Base-by-base conservation (phyloP, 768 basidiomycete species). In the Mycena sanguinolenta region DNA sequence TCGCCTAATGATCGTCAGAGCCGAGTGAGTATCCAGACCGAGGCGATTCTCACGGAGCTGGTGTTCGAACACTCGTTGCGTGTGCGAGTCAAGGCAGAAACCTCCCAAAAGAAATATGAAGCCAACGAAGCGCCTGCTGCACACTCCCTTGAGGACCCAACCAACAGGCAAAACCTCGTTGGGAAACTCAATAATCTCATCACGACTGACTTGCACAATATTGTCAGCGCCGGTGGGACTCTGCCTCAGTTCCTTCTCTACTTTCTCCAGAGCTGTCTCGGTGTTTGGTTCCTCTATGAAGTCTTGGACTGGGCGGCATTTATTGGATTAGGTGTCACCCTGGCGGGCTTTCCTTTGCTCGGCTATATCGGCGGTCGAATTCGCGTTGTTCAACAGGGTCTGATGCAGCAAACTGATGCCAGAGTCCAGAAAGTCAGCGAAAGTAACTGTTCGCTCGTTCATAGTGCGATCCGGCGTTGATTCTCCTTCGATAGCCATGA, bases 121-220 rank as follows among this genome's bases (percentile, higher is more conserved):
- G n/a, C 68, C 50, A 12, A 4, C 63, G 59, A 54, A 72, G 69
- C 27, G 52, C 52, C 50, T 60, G 67, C 70, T 49, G n/a, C 21
- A 71, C 42, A n/a, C n/a, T n/a, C n/a, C n/a, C n/a, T n/a, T n/a
- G n/a, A n/a, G n/a, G n/a, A n/a, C n/a, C n/a, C 53, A 55, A 44
- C 36, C 38, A 38, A 58, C 44, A 28, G 44, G 63, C 46, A 70
- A 12, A 89, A 91, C 75, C 79, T 93, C 14, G 86, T 90, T 34
- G 93, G 94, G 10, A 91, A 88, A 76, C 90, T 95, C 76, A 94
- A 92, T 78, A 94, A 93, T 64, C 80, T 94, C 5, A 87, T 92
- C 32, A 89, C 92, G 13, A 89, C 89, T 2, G 93, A 95, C 77
- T 52, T 85, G 68, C 70, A 66, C 38, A 81, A 81, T 65, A 84